Conservation (phyloP, 2,329 filamentous ascomycete genomes). For the Aspergillus clavatus region DNA sequence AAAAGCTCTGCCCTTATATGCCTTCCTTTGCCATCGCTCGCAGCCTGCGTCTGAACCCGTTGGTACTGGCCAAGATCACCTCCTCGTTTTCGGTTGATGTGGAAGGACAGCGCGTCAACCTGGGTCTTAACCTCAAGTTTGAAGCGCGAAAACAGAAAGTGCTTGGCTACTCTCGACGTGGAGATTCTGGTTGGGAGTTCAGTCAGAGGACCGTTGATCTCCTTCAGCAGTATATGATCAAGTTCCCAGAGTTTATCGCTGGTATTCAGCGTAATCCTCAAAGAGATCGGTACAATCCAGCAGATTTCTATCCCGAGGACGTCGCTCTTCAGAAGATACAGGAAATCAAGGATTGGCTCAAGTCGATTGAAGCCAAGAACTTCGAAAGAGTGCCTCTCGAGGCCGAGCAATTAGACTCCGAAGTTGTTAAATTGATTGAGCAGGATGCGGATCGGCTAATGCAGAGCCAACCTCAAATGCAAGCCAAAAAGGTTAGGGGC, state of each 20-base stretch:
- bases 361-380: conserved; percentile 81
- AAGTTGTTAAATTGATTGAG: conserved; percentile 77
- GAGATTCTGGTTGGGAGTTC: conserved; percentile 88
- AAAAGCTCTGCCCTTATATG: conserved; percentile 68
- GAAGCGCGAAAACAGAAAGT: conserved; percentile 95
- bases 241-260: conserved; percentile 92
- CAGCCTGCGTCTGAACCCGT: conserved; percentile 72
- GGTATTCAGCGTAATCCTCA: conserved; percentile 81
- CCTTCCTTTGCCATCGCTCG: conserved; percentile 87
- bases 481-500: conserved; percentile 66
- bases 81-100: conserved; percentile 85
- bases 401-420: conserved; percentile 91
- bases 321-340: conserved; percentile 76
- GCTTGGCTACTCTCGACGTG: conserved; percentile 86
- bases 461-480: conserved; percentile 48
- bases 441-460: conserved; percentile 63
- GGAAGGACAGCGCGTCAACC: conserved; percentile 76
- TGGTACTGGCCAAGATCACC: conserved; percentile 92
- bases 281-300: conserved; percentile 76
- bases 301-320: conserved; percentile 74
- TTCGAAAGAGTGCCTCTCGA: conserved; percentile 96
- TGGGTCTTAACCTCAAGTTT: conserved; percentile 95
- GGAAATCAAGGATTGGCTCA: conserved; percentile 91
- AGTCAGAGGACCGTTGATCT: conserved; percentile 76
- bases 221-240: conserved; percentile 82